phyloP scores from a whole-genome alignment of 1,284 basidiomycete genomes.

The Papiliotrema nemorosa region DNA sequence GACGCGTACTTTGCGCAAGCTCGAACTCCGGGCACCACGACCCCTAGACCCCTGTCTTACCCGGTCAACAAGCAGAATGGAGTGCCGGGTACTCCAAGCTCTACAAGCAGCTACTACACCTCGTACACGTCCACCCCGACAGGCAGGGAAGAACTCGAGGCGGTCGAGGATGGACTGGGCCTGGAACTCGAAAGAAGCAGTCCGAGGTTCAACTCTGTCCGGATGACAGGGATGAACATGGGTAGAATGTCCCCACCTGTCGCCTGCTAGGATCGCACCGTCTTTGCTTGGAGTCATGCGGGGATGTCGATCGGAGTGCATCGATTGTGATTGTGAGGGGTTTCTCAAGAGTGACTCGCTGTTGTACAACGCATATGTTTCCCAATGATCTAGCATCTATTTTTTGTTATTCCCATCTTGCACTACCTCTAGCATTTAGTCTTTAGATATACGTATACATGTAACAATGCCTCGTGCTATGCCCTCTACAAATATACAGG shows the following conservation, averaged over 20 bases:
- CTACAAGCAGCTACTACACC: slow-evolving; percentile 15
- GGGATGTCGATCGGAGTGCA: too few species aligned
- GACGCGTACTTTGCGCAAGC: slow-evolving; percentile 37
- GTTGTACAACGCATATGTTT: too few species aligned
- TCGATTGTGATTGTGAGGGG: too few species aligned
- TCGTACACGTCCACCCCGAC: slow-evolving; percentile 11
- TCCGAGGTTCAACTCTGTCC: background rate
- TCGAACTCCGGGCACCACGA: background rate
- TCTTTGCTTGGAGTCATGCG: too few species aligned
- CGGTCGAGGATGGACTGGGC: slow-evolving; percentile 8
- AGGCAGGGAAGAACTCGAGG: slow-evolving; percentile 13
- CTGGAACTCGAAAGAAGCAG: background rate
- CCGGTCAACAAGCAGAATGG: background rate
- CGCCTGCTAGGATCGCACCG: too few species aligned
- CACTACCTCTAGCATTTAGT: too few species aligned
- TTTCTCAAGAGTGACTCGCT: too few species aligned
- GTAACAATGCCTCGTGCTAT: too few species aligned
- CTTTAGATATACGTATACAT: too few species aligned
- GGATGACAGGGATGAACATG: background rate
- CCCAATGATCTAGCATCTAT: too few species aligned
- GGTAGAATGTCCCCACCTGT: slow-evolving; percentile 4
- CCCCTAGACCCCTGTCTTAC: slow-evolving; percentile 1
- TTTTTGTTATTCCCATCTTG: too few species aligned
- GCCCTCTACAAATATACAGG: too few species aligned
- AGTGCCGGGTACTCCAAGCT: slow-evolving; percentile 8